A percentile compares a stretch with the other conserved stretches of the same genome.
Evolutionary conservation across 1,284 basidiomycete genomes (phyloP).

Genomic region (Exobasidium cylindrosporum): DNA sequence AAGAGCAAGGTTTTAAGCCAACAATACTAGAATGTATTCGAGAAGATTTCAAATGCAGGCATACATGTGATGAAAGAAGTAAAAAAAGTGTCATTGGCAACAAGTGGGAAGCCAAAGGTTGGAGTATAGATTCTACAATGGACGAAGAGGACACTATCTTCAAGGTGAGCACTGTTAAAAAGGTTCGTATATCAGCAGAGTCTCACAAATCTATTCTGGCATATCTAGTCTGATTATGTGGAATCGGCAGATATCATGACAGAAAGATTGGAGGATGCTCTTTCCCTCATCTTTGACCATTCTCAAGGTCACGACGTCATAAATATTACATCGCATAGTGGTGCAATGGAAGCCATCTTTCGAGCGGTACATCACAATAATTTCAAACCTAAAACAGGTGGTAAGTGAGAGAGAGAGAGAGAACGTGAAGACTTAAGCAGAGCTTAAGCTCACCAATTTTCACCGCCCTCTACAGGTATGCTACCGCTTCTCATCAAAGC

Average conservation of each 20-base stretch:
- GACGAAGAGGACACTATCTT: slow-evolving; percentile 15
- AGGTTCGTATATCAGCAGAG: background rate
- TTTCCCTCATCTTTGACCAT: slow-evolving; percentile 12
- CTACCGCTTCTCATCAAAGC: slow-evolving; percentile 11
- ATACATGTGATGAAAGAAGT: slow-evolving; percentile 18
- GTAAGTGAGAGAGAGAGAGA: background rate
- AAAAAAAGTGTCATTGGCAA: slow-evolving; percentile 4
- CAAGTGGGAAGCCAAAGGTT: slow-evolving; percentile 1
- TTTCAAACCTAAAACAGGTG: slow-evolving; percentile 20
- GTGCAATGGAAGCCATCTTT: slow-evolving; percentile 19
- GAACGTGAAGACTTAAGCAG: background rate
- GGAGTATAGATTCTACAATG: slow-evolving; percentile 13
- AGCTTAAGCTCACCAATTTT: background rate
- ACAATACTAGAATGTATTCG: slow-evolving; percentile 14
- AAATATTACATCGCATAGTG: slow-evolving; percentile 19
- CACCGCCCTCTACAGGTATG: slow-evolving; percentile 1
- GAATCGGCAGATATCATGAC: slow-evolving; percentile 16
- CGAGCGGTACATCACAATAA: slow-evolving; percentile 11
- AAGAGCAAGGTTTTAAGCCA: background rate
- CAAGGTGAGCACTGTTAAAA: slow-evolving; percentile 18
- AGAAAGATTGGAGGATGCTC: slow-evolving; percentile 14
- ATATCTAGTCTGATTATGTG: slow-evolving; percentile 1
- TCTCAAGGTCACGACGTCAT: slow-evolving; percentile 17
- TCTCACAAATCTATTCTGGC: background rate
- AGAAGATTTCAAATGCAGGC: slow-evolving; percentile 16